Percentiles rank a stretch among this genome's conserved stretches.
Evolutionary conservation across 2,329 filamentous ascomycete genomes (phyloP).

Genomic region (Botrytis medusae): DNA sequence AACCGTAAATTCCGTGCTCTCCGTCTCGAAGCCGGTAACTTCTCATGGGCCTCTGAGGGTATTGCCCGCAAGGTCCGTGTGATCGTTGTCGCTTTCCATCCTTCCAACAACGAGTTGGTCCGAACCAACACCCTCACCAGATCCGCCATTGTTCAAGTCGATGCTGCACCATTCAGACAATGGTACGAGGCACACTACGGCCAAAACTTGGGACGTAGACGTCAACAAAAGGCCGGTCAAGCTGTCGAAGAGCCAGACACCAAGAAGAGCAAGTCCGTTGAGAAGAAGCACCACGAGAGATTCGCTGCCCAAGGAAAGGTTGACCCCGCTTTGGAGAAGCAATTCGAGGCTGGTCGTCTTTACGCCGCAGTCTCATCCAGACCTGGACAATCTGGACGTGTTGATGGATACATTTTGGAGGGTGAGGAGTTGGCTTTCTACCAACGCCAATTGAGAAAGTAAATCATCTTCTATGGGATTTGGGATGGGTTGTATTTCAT

Average conservation of each 20-base stretch:
- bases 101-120: constrained; percentile 99
- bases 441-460: constrained; percentile 99
- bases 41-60: constrained; percentile 98
- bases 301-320: constrained; percentile 86
- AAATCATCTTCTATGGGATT: constrained; percentile 48
- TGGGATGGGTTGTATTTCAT: constrained; percentile 38
- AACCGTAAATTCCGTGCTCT: constrained; percentile 99
- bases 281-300: constrained; percentile 94
- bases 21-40: constrained; percentile 98
- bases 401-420: constrained; percentile 97
- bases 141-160: constrained; percentile 97
- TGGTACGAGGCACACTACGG: constrained; percentile 99
- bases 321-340: constrained; percentile 87
- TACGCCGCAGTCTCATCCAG: constrained; percentile 90
- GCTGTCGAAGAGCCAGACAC: constrained; percentile 58
- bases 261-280: constrained; percentile 86
- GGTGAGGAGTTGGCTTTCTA: constrained; percentile 99
- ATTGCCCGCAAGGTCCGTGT: constrained; percentile 98
- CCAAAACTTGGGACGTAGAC: constrained; percentile 80
- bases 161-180: constrained; percentile 98
- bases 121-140: constrained; percentile 99
- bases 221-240: constrained; percentile 72
- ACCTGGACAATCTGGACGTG: constrained; percentile 94
- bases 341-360: constrained; percentile 98
- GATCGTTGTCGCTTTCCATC: constrained; percentile 97